Percentiles rank a stretch among this genome's conserved stretches.
phyloP scores from a whole-genome alignment of 2,329 filamentous ascomycete genomes.

The Calonectria pteridis region DNA sequence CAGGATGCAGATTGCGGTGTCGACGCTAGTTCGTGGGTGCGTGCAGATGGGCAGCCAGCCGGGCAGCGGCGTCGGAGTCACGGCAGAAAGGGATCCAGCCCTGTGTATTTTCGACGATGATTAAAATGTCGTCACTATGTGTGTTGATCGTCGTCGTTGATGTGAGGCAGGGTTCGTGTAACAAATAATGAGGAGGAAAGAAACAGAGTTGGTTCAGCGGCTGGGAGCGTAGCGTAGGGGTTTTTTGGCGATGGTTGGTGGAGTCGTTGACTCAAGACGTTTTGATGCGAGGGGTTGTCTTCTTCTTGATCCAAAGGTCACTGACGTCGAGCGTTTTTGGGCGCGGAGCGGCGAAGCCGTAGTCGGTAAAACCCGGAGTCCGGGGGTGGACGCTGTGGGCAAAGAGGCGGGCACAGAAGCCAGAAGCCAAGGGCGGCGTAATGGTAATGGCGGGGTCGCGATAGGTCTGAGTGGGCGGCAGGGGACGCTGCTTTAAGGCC shows the following conservation, averaged over 20 bases:
- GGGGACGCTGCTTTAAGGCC: slow-evolving; percentile 32
- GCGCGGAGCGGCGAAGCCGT: slow-evolving; percentile 24
- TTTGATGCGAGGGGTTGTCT: not conserved
- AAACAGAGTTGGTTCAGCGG: slow-evolving; percentile 19
- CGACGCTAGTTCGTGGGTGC: slow-evolving; percentile 13
- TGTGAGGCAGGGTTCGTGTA: slow-evolving; percentile 4
- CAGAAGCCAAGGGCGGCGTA: slow-evolving; percentile 10
- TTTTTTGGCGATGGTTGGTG: slow-evolving; percentile 15
- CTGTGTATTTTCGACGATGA: not conserved
- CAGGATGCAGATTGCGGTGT: slow-evolving; percentile 1
- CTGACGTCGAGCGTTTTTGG: slow-evolving; percentile 40
- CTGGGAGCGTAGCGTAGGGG: slow-evolving; percentile 7
- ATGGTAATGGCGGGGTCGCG: slow-evolving; percentile 51
- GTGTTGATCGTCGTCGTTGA: not conserved
- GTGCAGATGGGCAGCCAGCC: not conserved
- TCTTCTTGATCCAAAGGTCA: not conserved
- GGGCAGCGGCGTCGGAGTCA: slow-evolving; percentile 4
- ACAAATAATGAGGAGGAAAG: not conserved
- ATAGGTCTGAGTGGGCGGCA: slow-evolving; percentile 43
- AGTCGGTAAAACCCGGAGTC: slow-evolving; percentile 43
- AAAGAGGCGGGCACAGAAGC: not conserved
- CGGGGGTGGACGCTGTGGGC: slow-evolving; percentile 22
- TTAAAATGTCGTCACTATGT: too few relatives aligned
- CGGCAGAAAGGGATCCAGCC: slow-evolving; percentile 23
- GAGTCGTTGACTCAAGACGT: slow-evolving; percentile 12